Evolutionary conservation across 371 early-diverging fungal species (phyloP), one percentile per base, ranked within the genome.

Genomic region (Massospora cicadina): DNA sequence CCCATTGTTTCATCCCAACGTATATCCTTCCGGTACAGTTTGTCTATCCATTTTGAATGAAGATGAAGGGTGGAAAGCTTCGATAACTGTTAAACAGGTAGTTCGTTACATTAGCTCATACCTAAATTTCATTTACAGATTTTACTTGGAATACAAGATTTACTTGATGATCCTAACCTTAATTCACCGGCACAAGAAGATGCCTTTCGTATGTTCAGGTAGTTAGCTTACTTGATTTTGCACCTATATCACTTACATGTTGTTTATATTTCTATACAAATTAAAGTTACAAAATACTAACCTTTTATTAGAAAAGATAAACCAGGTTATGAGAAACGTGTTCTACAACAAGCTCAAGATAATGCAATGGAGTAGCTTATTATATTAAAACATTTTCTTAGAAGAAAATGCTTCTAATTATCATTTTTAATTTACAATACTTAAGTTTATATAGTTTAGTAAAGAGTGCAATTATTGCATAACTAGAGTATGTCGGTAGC

Each of bases 11-110:
- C 99, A 98, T 73, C 99, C 99, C 7, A 99, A 99, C 71, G 89
- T 99, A 24, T 99, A 98, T 73, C 94, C 95, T 13, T 94, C 93
- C 17, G 99, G 99, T 33, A 98, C 97, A 0, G 93, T 99, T 10
- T 99, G 99, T 68, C 76, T 99, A 54, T 95, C 95, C n/a, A 98
- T 99, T 68, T 72, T 98, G 65, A 91, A 94, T 67, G 95, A 91
- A 66, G 95, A 94, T 28, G 86, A 96, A 67, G 95, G 85, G 63
- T 97, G 98, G 96, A 93, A 96, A 71, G 98, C 99, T 12, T 90
- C 95, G 10, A 90, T 99, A 64, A 98, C 98, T 2, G 80, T 99
- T 64, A 94, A 98, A 68, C 96, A 98, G 78, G 93, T 93, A 75
- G 66, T 29, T 33, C 33, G 23, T n/a, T 29, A 53, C 23, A 12